Percentiles rank a stretch among this genome's conserved stretches.
Conservation (phyloP, 139 green algal genomes). For the Picochlorum sp. region DNA sequence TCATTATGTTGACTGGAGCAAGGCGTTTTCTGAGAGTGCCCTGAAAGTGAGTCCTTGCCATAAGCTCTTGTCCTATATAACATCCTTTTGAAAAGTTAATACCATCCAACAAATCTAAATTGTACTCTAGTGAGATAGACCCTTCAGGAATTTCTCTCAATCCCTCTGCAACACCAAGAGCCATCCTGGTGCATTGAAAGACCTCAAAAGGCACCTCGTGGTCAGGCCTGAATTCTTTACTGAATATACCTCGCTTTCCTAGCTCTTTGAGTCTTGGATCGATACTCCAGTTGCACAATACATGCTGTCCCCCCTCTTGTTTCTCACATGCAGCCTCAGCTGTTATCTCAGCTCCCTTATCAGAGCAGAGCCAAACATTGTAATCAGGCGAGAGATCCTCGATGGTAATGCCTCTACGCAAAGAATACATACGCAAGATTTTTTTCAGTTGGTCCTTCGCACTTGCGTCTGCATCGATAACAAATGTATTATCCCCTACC, state of each 20-base stretch:
- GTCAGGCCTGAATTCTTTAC: neutral
- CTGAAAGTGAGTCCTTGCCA: conserved; percentile 55
- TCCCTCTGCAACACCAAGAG: conserved; percentile 76
- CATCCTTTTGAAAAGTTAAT: conserved; percentile 87
- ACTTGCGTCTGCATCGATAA: conserved; percentile 41
- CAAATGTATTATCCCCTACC: conserved; percentile 15
- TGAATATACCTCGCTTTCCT: conserved; percentile 23
- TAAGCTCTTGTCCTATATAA: conserved; percentile 92
- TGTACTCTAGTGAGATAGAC: conserved; percentile 85
- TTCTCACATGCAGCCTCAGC: too few species aligned
- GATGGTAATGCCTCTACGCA: conserved; percentile 58
- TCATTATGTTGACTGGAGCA: conserved; percentile 45
- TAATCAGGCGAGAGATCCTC: conserved; percentile 36
- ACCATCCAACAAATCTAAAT: conserved; percentile 78
- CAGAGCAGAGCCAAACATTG: conserved; percentile 44
- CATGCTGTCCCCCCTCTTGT: neutral
- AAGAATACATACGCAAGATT: conserved; percentile 51
- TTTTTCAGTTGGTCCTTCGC: conserved; percentile 19
- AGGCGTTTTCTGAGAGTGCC: conserved; percentile 77
- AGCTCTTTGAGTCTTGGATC: conserved; percentile 55
- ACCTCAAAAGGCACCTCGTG: neutral
- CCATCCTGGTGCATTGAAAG: conserved; percentile 27
- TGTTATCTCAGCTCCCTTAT: too few species aligned
- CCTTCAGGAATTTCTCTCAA: conserved; percentile 67
- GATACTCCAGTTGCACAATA: conserved; percentile 22